Base-by-base conservation (phyloP, 2,329 filamentous ascomycete species). In the Phaeophleospora eucalypticola region DNA sequence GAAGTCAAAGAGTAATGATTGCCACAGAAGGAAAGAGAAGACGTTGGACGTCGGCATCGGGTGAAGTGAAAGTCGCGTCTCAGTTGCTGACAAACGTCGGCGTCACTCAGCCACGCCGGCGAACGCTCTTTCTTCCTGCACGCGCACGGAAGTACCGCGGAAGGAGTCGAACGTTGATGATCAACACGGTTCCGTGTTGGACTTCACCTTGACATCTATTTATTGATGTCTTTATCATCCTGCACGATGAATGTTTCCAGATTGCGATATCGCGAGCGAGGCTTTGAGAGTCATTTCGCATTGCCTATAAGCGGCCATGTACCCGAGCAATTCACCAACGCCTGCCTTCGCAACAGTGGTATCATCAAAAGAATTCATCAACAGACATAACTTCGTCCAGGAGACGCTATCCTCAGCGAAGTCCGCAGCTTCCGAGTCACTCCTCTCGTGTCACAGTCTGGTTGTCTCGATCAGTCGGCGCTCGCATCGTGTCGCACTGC, bases 341-440 rank as follows among this genome's bases (percentile, higher is more conserved):
- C 41, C 7, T 42, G 14, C 4, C 16, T 27, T 24, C 36, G 42
- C 42, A 37, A 41, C 20, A 29, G 19, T 46, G 44, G 44, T 46
- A 46, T 46, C 44, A 34, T 45, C 14, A 27, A 37, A 48, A 21
- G 16, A 48, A 47, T 12, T 29, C 24, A 12, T 29, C 24, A 6
- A 29, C 24, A 29, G 24, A 29, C 24, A 29, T 29, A 12, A 29
- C 6, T 29, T 12, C 12, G 24, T 29, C 24, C 24, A 7, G 7
- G 24, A 29, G 12, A 6, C 6, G 24, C 24, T 29, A 29, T 29
- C 7, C 24, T 29, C 24, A 29, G n/a, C n/a, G n/a, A n/a, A n/a
- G n/a, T n/a, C n/a, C n/a, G n/a, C n/a, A n/a, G n/a, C n/a, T n/a
- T n/a, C n/a, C n/a, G n/a, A n/a, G n/a, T n/a, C n/a, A n/a, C n/a